Percentiles rank a stretch among this genome's conserved stretches.
Evolutionary conservation across 495 filamentous ascomycete species (phyloP).

Genomic region (Jackrogersella minutella): DNA sequence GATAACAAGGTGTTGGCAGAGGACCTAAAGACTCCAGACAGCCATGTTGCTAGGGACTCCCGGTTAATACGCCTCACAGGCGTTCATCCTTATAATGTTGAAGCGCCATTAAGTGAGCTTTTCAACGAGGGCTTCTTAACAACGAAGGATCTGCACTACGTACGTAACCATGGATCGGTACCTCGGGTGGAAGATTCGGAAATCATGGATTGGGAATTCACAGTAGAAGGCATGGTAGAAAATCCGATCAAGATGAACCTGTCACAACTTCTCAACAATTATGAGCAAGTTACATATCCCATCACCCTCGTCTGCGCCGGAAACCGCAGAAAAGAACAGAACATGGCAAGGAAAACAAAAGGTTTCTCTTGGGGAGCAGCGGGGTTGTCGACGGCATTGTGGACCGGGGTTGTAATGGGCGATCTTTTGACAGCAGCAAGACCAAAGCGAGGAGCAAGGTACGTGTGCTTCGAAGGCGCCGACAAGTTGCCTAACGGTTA

Average conservation of each 20-base stretch:
- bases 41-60: constrained; percentile 85
- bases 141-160: constrained; percentile 91
- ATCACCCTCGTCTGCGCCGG: constrained; percentile 94
- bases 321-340: constrained; percentile 94
- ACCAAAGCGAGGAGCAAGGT: constrained; percentile 75
- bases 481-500: constrained; percentile 89
- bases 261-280: constrained; percentile 75
- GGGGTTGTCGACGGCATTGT: constrained; percentile 87
- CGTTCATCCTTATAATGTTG: constrained; percentile 93
- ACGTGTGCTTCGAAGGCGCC: constrained; percentile 93
- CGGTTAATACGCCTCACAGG: constrained; percentile 89
- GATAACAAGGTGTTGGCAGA: constrained; percentile 72
- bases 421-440: constrained; percentile 75
- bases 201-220: constrained; percentile 83
- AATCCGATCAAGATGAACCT: constrained; percentile 78
- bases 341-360: constrained; percentile 88
- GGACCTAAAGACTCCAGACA: constrained; percentile 85
- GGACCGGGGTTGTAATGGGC: constrained; percentile 81
- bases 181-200: constrained; percentile 77
- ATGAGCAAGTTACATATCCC: constrained; percentile 85
- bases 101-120: constrained; percentile 81
- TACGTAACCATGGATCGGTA: constrained; percentile 93
- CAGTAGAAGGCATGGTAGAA: constrained; percentile 85
- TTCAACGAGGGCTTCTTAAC: constrained; percentile 92
- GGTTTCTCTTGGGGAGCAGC: constrained; percentile 97